These are phyloP conservation scores for Paecilomyces formosus DNA, from an alignment of 2,329 filamentous ascomycete species.

Conservation along the genomic window DNA sequence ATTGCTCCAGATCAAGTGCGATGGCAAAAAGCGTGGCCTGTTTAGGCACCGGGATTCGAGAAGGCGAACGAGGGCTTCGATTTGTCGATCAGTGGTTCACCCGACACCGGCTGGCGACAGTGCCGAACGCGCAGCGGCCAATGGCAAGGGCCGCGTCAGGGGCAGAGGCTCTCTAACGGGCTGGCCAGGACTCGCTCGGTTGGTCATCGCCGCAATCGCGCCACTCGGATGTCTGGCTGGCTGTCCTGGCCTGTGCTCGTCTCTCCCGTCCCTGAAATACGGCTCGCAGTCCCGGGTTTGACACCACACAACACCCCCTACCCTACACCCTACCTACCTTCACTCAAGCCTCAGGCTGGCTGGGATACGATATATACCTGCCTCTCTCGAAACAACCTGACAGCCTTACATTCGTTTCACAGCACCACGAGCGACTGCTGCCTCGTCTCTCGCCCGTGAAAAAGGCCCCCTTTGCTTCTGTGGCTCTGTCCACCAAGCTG, in stretches of 20 bases:
- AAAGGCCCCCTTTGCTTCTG: background rate
- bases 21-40: background rate
- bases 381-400: no score
- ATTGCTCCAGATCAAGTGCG: no score
- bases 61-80: background rate
- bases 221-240: background rate
- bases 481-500: background rate
- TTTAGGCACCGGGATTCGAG: background rate
- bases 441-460: background rate
- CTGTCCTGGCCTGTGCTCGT: background rate
- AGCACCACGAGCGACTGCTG: background rate
- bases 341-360: background rate
- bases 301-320: background rate
- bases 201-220: background rate
- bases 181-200: no score
- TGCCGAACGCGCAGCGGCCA: background rate
- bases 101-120: background rate
- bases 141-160: background rate
- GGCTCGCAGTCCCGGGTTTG: background rate
- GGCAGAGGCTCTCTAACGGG: background rate
- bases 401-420: no score
- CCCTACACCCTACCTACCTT: background rate
- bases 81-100: background rate
- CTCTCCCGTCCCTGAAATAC: background rate
- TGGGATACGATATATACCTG: no score